Base-by-base conservation (phyloP, 495 filamentous ascomycete genomes). In the Penicillium bovifimosum region DNA sequence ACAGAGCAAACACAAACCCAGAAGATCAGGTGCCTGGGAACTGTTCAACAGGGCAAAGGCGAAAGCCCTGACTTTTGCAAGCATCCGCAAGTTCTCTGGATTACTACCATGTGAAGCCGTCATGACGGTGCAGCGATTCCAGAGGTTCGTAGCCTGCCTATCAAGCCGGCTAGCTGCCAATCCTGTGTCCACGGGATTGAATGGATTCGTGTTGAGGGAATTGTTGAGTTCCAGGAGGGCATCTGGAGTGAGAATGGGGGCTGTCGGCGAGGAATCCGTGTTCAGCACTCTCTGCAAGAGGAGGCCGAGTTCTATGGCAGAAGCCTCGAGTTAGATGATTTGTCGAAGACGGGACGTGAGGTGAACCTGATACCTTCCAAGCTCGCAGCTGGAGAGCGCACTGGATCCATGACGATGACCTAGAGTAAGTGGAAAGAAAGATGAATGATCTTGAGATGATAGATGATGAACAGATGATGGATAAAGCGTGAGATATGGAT, bases 1-100 rank as follows among this genome's bases (percentile, higher is more conserved):
- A 45, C 2, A 7, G 9, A 2, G 14, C 9, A 17, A 16, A 16
- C 8, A 45, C 17, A 7, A 13, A 38, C 46, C 46, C 27, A 38
- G 18, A n/a, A 48, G 24, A 11, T 36, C 26, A 14, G 46, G 7
- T 9, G n/a, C 8, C 20, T 29, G 20, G 17, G 82, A 83, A 35
- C 77, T 66, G 27, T 84, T 86, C 34, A 96, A 67, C 53, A 96
- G 71, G 24, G 82, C 69, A 56, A 86, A 90, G 2, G 86, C 83
- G 48, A 93, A 79, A 28, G 82, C 76, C 17, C 13, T 32, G 31
- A 39, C 38, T 34, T 28, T 57, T 26, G 8, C 18, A 9, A 47
- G 26, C 2, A 27, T 10, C 16, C 20, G 28, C 35, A 26, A 2
- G 6, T 17, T 26, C 39, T 56, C 29, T 9, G 16, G 26, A 36